A percentile compares a stretch with the other conserved stretches of the same genome.
Evolutionary conservation across 140 eudicot genomes (phyloP).

Genomic region (Cichorium intybus): DNA sequence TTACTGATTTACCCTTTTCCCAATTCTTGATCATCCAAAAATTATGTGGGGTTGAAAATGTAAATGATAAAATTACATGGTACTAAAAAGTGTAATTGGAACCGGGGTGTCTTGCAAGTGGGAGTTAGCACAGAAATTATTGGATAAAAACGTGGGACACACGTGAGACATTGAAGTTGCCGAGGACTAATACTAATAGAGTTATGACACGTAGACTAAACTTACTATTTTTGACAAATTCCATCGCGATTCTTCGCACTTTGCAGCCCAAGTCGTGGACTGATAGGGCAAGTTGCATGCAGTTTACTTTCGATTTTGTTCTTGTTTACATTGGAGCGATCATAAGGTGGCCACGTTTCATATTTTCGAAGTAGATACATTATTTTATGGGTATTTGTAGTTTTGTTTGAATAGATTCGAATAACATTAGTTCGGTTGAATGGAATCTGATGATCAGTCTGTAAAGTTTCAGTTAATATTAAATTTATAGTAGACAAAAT

Average conservation of each 20-base stretch:
- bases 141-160: constrained; percentile 16
- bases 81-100: constrained; percentile 5
- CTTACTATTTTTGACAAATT: constrained; percentile 23
- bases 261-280: constrained; percentile 18
- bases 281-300: neutral
- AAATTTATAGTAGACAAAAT: no score
- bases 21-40: neutral
- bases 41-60: constrained; percentile 12
- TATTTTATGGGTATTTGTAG: neutral
- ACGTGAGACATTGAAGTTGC: constrained; percentile 32
- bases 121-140: constrained; percentile 8
- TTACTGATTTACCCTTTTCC: no score
- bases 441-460: no score
- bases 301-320: neutral
- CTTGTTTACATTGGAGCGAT: neutral
- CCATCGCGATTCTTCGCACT: constrained; percentile 1
- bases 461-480: no score
- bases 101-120: constrained; percentile 21
- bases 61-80: constrained; percentile 18
- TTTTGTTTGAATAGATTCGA: neutral
- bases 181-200: constrained; percentile 13
- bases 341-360: constrained; percentile 20
- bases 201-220: constrained; percentile 17
- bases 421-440: no score
- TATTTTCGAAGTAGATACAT: neutral